Evolutionary conservation across 2,329 filamentous ascomycete genomes (phyloP), one percentile per base, ranked within the genome.

Genomic region (Zymoseptoria passerinii): DNA sequence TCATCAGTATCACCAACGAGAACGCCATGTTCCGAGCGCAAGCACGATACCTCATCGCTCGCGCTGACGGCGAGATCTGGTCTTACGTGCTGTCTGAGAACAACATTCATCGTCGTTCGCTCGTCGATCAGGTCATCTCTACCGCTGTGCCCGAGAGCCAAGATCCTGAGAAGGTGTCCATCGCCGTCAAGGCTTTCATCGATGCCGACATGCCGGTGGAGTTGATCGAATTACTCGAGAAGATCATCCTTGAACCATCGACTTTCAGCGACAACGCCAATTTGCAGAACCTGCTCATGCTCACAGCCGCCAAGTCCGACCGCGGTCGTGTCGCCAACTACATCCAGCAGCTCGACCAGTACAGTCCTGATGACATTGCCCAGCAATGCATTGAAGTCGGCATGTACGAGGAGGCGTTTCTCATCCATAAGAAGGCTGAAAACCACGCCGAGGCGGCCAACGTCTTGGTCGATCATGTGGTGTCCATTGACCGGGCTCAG

Each of bases 1-100:
- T 99, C 58, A 92, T 99, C 76, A 94, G 89, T 74, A 92, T 99
- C 71, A 97, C 94, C 70, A 99, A 97, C 68, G 95, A 99, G 77
- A 99, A 99, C 77, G 87, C 90, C n/a, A 99, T 99, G 94, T 99
- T 96, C 82, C 88, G 92, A 69, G 89, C 89, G n/a, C 94, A 99
- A 75, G 92, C 92, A 59, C 88, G 94, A 44, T 99, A 99, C 75
- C 82, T 99, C 23, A 80, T 99, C 55, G 92, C 96, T 69, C 87
- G 94, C 65, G 88, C 89, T 44, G 94, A 99, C 70, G 74, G 80
- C 2, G 94, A 99, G 73, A 85, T 99, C 52, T 99, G 95, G 95
- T 81, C 82, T 55, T 99, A 96, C 71, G 94, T 97, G 13, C 82
- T 99, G 35, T 96, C 88, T 73, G 86, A 90, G 68, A 97, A 96